Conservation (phyloP, 352 stramenopile genomes). For the Elongisporangium undulatum region DNA sequence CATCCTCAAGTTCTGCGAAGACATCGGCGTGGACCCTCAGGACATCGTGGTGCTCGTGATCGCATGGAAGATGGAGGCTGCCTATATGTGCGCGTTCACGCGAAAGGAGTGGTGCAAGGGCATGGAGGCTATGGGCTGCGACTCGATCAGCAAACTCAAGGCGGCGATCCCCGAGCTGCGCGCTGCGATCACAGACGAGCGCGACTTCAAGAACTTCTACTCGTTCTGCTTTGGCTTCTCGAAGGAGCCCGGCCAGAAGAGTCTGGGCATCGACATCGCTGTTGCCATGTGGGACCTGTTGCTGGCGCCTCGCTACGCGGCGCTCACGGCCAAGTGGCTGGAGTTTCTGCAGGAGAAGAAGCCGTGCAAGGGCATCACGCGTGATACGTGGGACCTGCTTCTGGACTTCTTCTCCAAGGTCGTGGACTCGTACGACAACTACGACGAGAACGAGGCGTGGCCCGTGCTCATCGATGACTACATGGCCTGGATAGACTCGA, state of each 20-base stretch:
- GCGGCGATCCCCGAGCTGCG: constrained; percentile 50
- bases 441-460: constrained; percentile 89
- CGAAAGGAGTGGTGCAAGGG: constrained; percentile 77
- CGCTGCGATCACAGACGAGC: constrained; percentile 44
- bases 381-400: constrained; percentile 84
- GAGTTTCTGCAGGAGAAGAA: constrained; percentile 75
- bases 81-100: constrained; percentile 84
- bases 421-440: constrained; percentile 69
- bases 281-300: constrained; percentile 86
- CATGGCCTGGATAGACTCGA: constrained; percentile 73
- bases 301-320: constrained; percentile 54
- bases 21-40: constrained; percentile 72
- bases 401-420: constrained; percentile 86
- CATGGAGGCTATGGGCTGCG: constrained; percentile 74
- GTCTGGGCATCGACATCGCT: constrained; percentile 80
- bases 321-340: constrained; percentile 67
- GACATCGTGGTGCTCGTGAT: constrained; percentile 81
- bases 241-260: constrained; percentile 87
- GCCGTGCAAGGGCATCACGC: constrained; percentile 75
- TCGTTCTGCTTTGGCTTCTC: constrained; percentile 86
- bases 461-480: constrained; percentile 89
- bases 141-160: constrained; percentile 61
- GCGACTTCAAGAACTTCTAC: constrained; percentile 81
- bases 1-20: constrained; percentile 77
- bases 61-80: constrained; percentile 84